phyloP scores from a whole-genome alignment of 1,284 basidiomycete genomes.

The Caloboletus inedulis region DNA sequence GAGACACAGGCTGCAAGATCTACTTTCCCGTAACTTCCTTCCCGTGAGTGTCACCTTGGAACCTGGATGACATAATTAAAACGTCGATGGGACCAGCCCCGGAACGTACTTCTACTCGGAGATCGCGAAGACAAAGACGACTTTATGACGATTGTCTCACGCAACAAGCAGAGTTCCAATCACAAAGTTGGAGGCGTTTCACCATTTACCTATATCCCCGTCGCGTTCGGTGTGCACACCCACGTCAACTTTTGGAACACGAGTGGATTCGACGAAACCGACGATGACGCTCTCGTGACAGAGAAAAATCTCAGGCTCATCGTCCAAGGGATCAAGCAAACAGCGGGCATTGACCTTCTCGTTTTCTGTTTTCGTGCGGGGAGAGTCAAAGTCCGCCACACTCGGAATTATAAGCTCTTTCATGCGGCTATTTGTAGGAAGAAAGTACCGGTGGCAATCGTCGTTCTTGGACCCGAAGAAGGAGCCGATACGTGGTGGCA shows the following conservation, averaged over 20 bases:
- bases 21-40: slow-evolving; percentile 15
- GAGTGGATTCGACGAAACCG: slow-evolving; percentile 14
- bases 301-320: slow-evolving; percentile 16
- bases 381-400: slow-evolving; percentile 18
- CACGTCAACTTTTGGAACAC: slow-evolving; percentile 24
- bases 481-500: slow-evolving; percentile 17
- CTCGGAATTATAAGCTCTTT: slow-evolving; percentile 23
- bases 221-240: slow-evolving; percentile 7
- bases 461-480: slow-evolving; percentile 20
- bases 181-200: not conserved
- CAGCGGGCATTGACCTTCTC: slow-evolving; percentile 25
- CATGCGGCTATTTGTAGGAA: slow-evolving; percentile 23
- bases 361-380: slow-evolving; percentile 29
- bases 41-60: slow-evolving; percentile 11
- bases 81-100: slow-evolving; percentile 12
- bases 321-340: slow-evolving; percentile 23
- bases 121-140: slow-evolving; percentile 18
- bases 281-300: slow-evolving; percentile 15
- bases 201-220: slow-evolving; percentile 6
- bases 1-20: slow-evolving; percentile 9
- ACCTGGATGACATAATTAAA: not conserved
- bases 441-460: slow-evolving; percentile 21
- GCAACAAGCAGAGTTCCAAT: not conserved
- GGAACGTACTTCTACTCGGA: slow-evolving; percentile 22
- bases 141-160: slow-evolving; percentile 4